Evolutionary conservation across 352 stramenopile species (phyloP), one percentile per base, ranked within the genome.

Genomic region (Globisporangium splendens): DNA sequence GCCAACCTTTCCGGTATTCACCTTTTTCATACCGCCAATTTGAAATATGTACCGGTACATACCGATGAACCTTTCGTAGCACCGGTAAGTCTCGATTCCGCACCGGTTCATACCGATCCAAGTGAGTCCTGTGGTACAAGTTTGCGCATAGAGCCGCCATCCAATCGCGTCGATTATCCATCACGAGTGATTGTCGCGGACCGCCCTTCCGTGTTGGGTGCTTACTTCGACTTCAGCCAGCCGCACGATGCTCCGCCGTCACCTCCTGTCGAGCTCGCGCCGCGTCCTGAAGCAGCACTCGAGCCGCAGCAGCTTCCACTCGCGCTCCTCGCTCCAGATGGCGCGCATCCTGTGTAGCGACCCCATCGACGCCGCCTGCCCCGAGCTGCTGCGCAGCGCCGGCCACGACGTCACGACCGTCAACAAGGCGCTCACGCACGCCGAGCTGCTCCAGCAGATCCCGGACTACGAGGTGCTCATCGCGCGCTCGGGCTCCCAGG

Each of bases 391-490:
- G 56, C 73, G 74, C 59, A 72, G 69, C n/a, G 77, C 84, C 17
- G 89, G 90, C 52, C 88, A 96, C 65, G 70, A 93, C 22, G 89
- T 97, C 38, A 93, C 87, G 52, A 77, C 69, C 15, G 73, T 72
- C 28, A 21, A 67, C 35, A 41, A 64, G 11, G 60, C 72, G 38
- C 70, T 92, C 12, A 70, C 68, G 41, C 78, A 85, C 61, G 59
- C 67, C 20, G 79, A 93, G 51, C 70, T 97, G 39, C 59, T 97
- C 35, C 50, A 56, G 35, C 68, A 83, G 18, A 88, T 97, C 53
- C 68, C 74, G 1, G 62, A 91, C 56, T 97, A 95, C 69, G 87
- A 97, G 59, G 91, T 89, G 43, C 71, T 97, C 31, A 75, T 98
- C n/a, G 83, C 97, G 48, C 80, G 84, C 59, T 95, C 83, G 1